Percentiles rank a stretch among this genome's conserved stretches.
phyloP scores from a whole-genome alignment of 2,329 filamentous ascomycete genomes.

The Aspergillus versicolor region DNA sequence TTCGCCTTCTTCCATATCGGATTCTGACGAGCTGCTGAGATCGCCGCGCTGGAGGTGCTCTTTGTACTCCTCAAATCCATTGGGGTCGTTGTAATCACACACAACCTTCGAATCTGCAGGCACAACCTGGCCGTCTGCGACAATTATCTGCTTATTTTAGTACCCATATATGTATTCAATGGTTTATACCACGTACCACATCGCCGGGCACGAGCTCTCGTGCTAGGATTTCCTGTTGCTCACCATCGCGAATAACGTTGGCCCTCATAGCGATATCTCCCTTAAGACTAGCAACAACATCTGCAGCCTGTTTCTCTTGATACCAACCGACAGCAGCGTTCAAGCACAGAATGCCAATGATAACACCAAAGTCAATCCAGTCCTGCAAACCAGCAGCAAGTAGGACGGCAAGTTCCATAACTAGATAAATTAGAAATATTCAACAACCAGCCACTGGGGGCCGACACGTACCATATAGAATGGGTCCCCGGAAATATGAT shows the following conservation, averaged over 20 bases:
- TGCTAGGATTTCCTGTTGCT: constrained; percentile 65
- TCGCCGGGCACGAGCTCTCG: constrained; percentile 75
- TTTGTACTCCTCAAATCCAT: constrained; percentile 67
- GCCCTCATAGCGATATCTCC: constrained; percentile 77
- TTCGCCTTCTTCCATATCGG: constrained; percentile 52
- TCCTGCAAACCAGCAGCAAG: constrained; percentile 71
- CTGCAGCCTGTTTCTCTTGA: constrained; percentile 77
- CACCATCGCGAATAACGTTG: constrained; percentile 64
- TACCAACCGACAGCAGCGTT: constrained; percentile 79
- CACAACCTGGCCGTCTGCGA: constrained; percentile 70
- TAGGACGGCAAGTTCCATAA: constrained; percentile 75
- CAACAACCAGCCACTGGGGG: background rate
- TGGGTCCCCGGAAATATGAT: constrained; percentile 71
- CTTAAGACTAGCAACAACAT: constrained; percentile 73
- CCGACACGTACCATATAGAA: constrained; percentile 66
- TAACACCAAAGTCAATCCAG: constrained; percentile 77
- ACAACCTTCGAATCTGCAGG: constrained; percentile 70
- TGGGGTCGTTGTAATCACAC: constrained; percentile 67
- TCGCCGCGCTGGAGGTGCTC: constrained; percentile 63
- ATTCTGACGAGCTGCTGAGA: constrained; percentile 50
- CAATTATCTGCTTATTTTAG: constrained; percentile 54
- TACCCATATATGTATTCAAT: background rate
- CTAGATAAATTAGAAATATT: constrained; percentile 23
- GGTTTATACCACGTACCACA: constrained; percentile 55
- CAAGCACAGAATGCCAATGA: constrained; percentile 70